Base-by-base conservation (phyloP, 1,284 basidiomycete species). In the Mycosarcoma maydis region DNA sequence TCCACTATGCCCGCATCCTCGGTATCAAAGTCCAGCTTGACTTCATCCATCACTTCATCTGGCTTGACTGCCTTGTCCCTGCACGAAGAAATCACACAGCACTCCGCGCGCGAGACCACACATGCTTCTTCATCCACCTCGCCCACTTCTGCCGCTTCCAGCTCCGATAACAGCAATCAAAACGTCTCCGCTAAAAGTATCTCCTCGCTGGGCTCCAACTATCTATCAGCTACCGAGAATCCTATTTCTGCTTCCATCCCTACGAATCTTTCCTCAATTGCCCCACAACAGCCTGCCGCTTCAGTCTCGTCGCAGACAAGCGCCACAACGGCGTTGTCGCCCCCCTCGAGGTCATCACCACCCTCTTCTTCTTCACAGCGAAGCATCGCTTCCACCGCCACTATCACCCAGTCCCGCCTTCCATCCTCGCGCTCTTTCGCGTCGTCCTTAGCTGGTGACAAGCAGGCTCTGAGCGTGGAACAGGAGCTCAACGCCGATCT, bases 401-500 rank as follows among this genome's bases (percentile, higher is more conserved):
- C 65, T 38, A 54, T 68, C 47, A 68, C 42, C n/a, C 65, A 55
- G 16, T 40, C 52, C 19, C 50, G 51, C 11, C 48, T 54, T 9
- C 52, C 62, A 7, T 40, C 55, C 22, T 44, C 56, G 34, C 56
- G 47, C 47, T 55, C 56, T 20, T 33, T 56, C 23, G 32, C 53
- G 3, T 45, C 39, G 7, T 24, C 22, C 27, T 9, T 59, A 10
- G 44, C 62, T 23, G 36, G 50, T 19, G 45, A 54, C 16, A 54
- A 59, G 23, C 56, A 68, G 26, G 58, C 66, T 4, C 32, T 69
- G 43, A 69, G 66, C 34, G 17, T 69, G 6, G 66, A 69, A 23
- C 66, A 69, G 40, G 66, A 69, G 39, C 48, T 69, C 10, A 59
- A 69, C 29, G 59, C 55, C 32, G 47, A 52, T 20, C 26, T 20